Evolutionary conservation across 2,329 filamentous ascomycete species (phyloP).

Genomic region (Arachnopeziza araneosa): DNA sequence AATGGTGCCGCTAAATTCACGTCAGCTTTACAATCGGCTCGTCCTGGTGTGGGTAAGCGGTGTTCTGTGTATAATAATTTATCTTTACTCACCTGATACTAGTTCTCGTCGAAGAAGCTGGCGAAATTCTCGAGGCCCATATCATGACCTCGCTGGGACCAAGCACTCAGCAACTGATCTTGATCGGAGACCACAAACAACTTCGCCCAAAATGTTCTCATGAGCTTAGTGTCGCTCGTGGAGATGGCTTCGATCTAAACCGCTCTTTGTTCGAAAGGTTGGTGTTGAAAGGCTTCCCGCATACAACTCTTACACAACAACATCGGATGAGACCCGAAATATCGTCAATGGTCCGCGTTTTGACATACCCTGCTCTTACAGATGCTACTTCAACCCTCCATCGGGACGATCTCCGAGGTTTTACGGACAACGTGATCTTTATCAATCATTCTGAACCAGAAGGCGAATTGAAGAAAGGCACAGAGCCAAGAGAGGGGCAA

Average conservation of each 20-base stretch:
- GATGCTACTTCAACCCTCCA: slow-evolving; percentile 47
- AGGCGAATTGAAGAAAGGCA: slow-evolving; percentile 35
- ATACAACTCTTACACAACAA: slow-evolving; percentile 52
- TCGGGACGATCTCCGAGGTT: slow-evolving; percentile 46
- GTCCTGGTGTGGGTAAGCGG: slow-evolving; percentile 43
- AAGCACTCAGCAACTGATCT: slow-evolving; percentile 54
- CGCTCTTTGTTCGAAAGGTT: slow-evolving; percentile 65
- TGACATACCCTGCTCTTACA: slow-evolving; percentile 57
- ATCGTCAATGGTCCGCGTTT: slow-evolving; percentile 47
- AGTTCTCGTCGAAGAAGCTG: slow-evolving; percentile 63
- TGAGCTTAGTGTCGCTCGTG: slow-evolving; percentile 54
- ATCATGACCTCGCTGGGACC: slow-evolving; percentile 54
- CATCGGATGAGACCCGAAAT: slow-evolving; percentile 67
- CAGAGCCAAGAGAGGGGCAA: slow-evolving; percentile 45
- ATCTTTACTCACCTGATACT: neutral
- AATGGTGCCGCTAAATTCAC: slow-evolving; percentile 61
- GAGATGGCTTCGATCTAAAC: slow-evolving; percentile 61
- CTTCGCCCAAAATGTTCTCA: slow-evolving; percentile 64
- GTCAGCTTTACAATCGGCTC: slow-evolving; percentile 45
- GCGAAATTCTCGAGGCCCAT: slow-evolving; percentile 66
- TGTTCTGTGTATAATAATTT: slow-evolving; percentile 27
- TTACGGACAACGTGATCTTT: slow-evolving; percentile 58
- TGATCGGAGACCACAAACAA: slow-evolving; percentile 72
- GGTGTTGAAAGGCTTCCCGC: slow-evolving; percentile 47
- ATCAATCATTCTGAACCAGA: slow-evolving; percentile 58